A percentile compares a stretch with the other conserved stretches of the same genome.
Conservation (phyloP, 1,139 yeast genomes). For the Geotrichum europaeum region DNA sequence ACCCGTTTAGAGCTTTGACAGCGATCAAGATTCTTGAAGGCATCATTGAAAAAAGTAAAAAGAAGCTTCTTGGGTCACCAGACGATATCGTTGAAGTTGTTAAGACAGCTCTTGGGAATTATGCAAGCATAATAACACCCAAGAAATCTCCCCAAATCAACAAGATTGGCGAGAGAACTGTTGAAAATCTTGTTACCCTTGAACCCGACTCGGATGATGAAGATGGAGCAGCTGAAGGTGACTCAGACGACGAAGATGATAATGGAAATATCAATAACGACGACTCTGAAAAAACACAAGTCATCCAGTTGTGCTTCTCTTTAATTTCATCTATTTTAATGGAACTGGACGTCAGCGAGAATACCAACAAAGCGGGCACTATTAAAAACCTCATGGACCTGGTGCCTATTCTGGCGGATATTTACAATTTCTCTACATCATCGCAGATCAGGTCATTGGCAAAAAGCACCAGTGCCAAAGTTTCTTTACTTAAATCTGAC, state of each 20-base stretch:
- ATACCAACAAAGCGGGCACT: slow-evolving; percentile 17
- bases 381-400: slow-evolving; percentile 43
- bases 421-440: slow-evolving; percentile 25
- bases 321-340: slow-evolving; percentile 29
- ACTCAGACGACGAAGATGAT: slow-evolving; percentile 27
- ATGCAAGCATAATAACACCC: slow-evolving; percentile 15
- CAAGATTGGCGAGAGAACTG: slow-evolving; percentile 8
- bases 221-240: slow-evolving; percentile 26
- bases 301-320: slow-evolving; percentile 30
- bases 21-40: slow-evolving; percentile 62
- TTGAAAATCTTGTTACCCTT: slow-evolving; percentile 6
- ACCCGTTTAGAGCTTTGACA: slow-evolving; percentile 52
- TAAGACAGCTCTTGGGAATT: slow-evolving; percentile 41
- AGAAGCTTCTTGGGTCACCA: slow-evolving; percentile 57
- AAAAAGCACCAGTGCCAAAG: slow-evolving; percentile 14
- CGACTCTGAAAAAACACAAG: slow-evolving; percentile 29
- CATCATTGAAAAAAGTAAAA: slow-evolving; percentile 55
- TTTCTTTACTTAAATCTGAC: background rate
- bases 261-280: slow-evolving; percentile 21
- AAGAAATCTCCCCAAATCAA: background rate
- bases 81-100: slow-evolving; percentile 53
- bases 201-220: slow-evolving; percentile 26
- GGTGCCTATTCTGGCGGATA: slow-evolving; percentile 30
- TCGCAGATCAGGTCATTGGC: slow-evolving; percentile 19
- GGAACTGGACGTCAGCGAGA: slow-evolving; percentile 17